Evolutionary conservation across 768 basidiomycete species (phyloP), one percentile per base, ranked within the genome.

Genomic region (Hemileccinum impolitum): DNA sequence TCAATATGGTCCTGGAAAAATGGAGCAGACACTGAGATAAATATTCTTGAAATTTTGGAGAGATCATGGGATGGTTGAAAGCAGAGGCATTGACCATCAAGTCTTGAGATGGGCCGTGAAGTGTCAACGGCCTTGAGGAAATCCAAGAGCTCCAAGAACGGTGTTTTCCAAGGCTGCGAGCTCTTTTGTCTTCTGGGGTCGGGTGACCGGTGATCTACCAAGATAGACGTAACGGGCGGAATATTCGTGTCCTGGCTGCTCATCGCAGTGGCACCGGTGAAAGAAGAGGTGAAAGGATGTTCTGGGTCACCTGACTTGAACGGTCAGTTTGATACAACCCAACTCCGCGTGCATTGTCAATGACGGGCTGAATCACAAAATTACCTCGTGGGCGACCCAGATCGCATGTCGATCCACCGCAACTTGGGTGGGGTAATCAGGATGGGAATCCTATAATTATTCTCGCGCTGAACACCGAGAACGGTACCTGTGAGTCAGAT

Each of bases 61-160:
- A 60, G 41, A 38, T 57, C 59, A 0, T 25, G 14, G 19, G 50
- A 47, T 1, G 45, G 58, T 9, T 57, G 58, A 42, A 60, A 45
- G n/a, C 54, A 60, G 31, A 53, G 48, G 6, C 35, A 38, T 14
- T 43, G 50, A 12, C 23, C 40, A 10, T 47, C 30, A 1, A 23
- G 5, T 34, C 25, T 41, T 35, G 31, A 31, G 12, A 23, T 11
- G 21, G 45, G 45, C 3, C 4, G 19, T 8, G 48, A 50, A 7
- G 4, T 5, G 23, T 57, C 48, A 15, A 47, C 28, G 19, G 44
- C 14, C 14, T 35, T 32, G 43, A 56, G 38, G 3, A 48, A 39
- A 38, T 6, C 3, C 17, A 60, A 48, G n/a, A 60, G 43, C 15
- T 50, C 48, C 4, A 50, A 12, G 32, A 59, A 52, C 0, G 60